A percentile compares a stretch with the other conserved stretches of the same genome.
phyloP scores from a whole-genome alignment of 345 rosid genomes.

The Rubroshorea leprosula region DNA sequence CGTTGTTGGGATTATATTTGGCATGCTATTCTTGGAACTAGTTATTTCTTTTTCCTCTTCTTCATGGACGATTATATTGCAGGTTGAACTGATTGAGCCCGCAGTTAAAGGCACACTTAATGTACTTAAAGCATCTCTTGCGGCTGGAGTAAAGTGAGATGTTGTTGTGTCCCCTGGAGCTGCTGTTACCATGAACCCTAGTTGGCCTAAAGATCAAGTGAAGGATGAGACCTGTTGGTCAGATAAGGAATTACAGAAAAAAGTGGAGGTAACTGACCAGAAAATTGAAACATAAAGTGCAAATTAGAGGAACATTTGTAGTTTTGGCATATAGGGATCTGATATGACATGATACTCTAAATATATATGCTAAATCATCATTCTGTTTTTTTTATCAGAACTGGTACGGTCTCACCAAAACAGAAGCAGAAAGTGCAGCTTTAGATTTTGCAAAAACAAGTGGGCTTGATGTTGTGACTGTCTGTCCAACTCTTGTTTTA shows the following conservation, averaged over 20 bases:
- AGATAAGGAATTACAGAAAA: constrained; percentile 38
- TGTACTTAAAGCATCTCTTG: constrained; percentile 49
- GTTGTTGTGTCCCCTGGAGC: constrained; percentile 49
- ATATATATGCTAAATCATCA: too few species aligned
- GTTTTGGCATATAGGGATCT: too few species aligned
- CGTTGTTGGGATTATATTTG: too few species aligned
- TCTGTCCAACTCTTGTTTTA: too few species aligned
- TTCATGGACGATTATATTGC: too few species aligned
- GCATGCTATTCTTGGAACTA: too few species aligned
- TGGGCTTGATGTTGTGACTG: constrained; percentile 22
- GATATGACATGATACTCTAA: too few species aligned
- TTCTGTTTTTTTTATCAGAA: constrained; percentile 31
- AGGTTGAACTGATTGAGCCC: constrained; percentile 50
- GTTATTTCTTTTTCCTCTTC: too few species aligned
- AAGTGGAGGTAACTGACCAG: constrained; percentile 45
- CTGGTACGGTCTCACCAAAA: constrained; percentile 61
- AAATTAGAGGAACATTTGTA: too few species aligned
- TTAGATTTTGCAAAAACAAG: constrained; percentile 40
- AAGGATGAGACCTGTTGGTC: constrained; percentile 63
- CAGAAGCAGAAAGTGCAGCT: constrained; percentile 68
- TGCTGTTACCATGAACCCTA: constrained; percentile 45
- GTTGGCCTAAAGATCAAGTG: constrained; percentile 38
- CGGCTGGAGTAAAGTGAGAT: constrained; percentile 46
- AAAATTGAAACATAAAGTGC: too few species aligned
- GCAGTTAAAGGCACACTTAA: constrained; percentile 56